Base-by-base conservation (phyloP, 2,329 filamentous ascomycete genomes). In the Diaporthe nobilis region DNA sequence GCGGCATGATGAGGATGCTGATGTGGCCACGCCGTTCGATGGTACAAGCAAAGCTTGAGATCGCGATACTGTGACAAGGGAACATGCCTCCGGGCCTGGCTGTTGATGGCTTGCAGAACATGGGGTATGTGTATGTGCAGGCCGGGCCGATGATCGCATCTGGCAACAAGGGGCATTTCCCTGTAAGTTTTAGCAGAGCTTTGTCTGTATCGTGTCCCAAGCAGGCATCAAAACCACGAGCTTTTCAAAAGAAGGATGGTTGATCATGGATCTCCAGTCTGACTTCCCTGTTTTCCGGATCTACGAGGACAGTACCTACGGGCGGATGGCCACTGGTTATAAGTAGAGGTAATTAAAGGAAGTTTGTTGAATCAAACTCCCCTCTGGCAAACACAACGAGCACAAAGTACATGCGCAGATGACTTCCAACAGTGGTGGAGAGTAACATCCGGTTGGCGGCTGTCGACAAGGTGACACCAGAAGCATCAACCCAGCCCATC, bases 401-500 rank as follows among this genome's bases (percentile, higher is more conserved):
- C 44, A 51, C 42, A 47, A 20, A 9, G 25, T 47, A 20, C 9
- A 67, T n/a, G 44, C 63, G 28, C 63, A 34, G 5, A n/a, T 5
- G 28, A 37, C 34, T 4, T 22, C 17, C 9, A 34, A 37, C 44
- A 5, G 31, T 9, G 42, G 4, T 5, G 22, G 10, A 28, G 10
- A 34, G 20, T 8, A 51, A 12, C 4, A 17, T 13, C 17, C 8
- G 22, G 63, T 44, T 37, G 28, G 10, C 28, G 15, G 31, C 10
- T n/a, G 28, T n/a, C 37, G 12, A 67, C 28, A 6, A 51, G 31
- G 20, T 49, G n/a, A 22, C 22, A 31, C 25, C 17, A 25, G 17
- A 15, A 49, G 22, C 28, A 34, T 9, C 20, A 42, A 25, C 22
- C 57, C 37, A 31, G 44, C 42, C 39, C 28, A 55, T 85, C 79